These are phyloP conservation scores for Cenchrus purpureus DNA, from an alignment of 176 grass and related monocot genomes.

Conservation along the genomic window DNA sequence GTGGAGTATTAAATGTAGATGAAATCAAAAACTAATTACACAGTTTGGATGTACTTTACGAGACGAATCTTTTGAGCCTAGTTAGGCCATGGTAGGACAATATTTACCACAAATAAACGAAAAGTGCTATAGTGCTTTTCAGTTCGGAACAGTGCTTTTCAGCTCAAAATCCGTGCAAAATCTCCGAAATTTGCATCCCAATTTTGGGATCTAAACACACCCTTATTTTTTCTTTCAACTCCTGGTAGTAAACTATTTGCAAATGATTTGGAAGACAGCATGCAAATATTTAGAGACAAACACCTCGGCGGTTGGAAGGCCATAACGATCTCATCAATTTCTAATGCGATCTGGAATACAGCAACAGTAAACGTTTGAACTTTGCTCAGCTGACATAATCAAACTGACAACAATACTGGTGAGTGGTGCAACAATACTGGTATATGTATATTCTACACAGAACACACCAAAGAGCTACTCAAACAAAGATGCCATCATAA, in stretches of 20 bases:
- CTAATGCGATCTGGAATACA: neutral
- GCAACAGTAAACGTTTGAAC: neutral
- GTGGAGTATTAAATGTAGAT: no score
- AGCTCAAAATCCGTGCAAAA: no score
- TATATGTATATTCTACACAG: neutral
- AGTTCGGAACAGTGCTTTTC: no score
- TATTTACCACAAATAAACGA: no score
- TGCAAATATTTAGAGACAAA: neutral
- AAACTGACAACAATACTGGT: neutral
- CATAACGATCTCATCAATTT: conserved; percentile 5
- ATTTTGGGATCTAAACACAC: no score
- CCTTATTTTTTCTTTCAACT: neutral
- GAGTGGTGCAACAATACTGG: neutral
- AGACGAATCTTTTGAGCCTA: no score
- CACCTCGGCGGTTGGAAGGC: neutral
- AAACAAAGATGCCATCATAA: conserved; percentile 42
- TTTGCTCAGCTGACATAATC: neutral
- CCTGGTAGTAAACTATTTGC: neutral
- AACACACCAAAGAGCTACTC: neutral
- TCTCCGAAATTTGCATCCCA: no score
- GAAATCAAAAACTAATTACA: no score
- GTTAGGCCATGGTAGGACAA: no score
- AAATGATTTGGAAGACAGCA: neutral
- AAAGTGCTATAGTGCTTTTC: no score
- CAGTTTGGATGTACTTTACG: no score